Conservation (phyloP, 2,329 filamentous ascomycete genomes). For the Neurospora sp. region DNA sequence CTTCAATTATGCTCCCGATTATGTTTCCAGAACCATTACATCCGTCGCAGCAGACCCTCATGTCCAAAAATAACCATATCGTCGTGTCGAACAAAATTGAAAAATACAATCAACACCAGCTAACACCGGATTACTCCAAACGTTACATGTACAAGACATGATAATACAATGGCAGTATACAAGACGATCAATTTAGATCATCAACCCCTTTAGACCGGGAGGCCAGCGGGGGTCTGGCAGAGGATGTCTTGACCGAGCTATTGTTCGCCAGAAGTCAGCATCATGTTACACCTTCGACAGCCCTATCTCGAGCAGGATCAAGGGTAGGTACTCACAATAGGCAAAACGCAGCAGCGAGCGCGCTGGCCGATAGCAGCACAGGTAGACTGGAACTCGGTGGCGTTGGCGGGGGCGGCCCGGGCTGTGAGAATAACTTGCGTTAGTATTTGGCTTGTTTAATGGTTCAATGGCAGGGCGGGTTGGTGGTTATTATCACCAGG, state of each 20-base stretch:
- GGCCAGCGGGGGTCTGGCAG: conserved; percentile 22
- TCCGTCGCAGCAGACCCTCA: neutral
- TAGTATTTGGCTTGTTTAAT: no score
- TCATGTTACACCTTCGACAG: neutral
- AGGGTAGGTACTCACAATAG: conserved; percentile 26
- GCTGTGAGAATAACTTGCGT: no score
- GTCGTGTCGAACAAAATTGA: neutral
- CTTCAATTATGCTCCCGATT: neutral
- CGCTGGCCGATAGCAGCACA: conserved; percentile 42
- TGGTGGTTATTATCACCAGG: no score
- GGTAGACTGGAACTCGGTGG: conserved; percentile 22
- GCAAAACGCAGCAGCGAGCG: conserved; percentile 48
- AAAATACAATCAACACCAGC: neutral
- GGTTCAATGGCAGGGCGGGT: no score
- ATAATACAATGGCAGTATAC: neutral
- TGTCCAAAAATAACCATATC: neutral
- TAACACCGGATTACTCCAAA: neutral
- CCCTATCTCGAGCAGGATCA: neutral
- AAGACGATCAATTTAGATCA: neutral
- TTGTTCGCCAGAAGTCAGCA: neutral
- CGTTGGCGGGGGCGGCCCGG: neutral
- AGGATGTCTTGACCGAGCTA: conserved; percentile 23
- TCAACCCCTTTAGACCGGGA: conserved; percentile 6
- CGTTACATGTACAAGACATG: neutral
- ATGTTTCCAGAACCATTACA: neutral